Conservation (phyloP, 83 land plant species). For the Thuja plicata region DNA sequence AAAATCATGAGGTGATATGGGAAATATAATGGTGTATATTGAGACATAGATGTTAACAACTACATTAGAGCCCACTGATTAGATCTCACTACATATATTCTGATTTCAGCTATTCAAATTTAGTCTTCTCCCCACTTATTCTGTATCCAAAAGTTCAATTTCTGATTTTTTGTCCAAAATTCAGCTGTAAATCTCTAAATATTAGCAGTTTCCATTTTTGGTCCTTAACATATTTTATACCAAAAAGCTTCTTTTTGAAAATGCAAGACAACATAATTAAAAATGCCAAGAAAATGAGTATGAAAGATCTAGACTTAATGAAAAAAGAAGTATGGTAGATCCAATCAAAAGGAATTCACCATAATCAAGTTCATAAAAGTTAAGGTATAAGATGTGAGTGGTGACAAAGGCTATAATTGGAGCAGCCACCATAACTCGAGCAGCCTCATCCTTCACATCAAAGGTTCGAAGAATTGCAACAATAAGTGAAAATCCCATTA, state of each 20-base stretch:
- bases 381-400: constrained; percentile 86
- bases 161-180: neutral
- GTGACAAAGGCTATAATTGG: constrained; percentile 80
- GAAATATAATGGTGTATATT: neutral
- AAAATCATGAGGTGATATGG: too few species aligned
- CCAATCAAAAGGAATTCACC: constrained; percentile 37
- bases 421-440: constrained; percentile 92
- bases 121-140: neutral
- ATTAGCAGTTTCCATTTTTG: neutral
- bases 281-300: neutral
- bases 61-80: neutral
- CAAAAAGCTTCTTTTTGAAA: neutral
- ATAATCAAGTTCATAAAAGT: constrained; percentile 84
- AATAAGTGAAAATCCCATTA: constrained; percentile 72
- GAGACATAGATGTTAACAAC: neutral
- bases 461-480: constrained; percentile 70
- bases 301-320: neutral
- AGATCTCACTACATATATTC: neutral
- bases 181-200: neutral
- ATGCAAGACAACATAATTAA: neutral
- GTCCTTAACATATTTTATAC: neutral
- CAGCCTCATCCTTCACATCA: constrained; percentile 78
- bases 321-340: neutral
- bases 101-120: neutral
- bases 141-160: neutral